phyloP scores from a whole-genome alignment of 176 grass and related monocot species.

The Oryza glaberrima region DNA sequence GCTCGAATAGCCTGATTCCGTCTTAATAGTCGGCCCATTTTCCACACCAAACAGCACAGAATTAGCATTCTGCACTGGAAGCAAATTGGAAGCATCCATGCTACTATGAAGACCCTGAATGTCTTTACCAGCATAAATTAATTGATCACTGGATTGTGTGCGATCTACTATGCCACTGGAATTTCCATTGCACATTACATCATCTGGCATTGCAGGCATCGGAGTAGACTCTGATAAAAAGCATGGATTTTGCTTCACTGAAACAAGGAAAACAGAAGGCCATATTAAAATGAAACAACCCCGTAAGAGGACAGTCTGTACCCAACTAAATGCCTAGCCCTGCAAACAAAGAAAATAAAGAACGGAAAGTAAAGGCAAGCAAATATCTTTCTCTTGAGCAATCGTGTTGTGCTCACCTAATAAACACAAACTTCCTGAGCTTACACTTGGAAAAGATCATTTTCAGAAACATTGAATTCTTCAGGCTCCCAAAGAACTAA shows the following conservation, averaged over 20 bases:
- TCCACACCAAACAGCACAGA: conserved; percentile 57
- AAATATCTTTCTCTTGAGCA: conserved; percentile 14
- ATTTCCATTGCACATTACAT: conserved; percentile 64
- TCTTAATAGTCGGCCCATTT: conserved; percentile 73
- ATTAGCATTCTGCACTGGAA: conserved; percentile 56
- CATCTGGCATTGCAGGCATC: conserved; percentile 52
- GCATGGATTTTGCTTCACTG: conserved; percentile 81
- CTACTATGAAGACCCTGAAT: conserved; percentile 55
- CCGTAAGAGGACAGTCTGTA: background rate
- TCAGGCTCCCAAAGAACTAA: background rate
- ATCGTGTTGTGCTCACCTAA: background rate
- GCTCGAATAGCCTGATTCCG: conserved; percentile 70
- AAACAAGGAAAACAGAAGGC: conserved; percentile 43
- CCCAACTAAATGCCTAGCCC: background rate
- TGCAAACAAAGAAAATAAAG: conserved; percentile 8
- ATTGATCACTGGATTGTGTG: conserved; percentile 52
- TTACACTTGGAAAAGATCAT: conserved; percentile 19
- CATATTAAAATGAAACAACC: conserved; percentile 27
- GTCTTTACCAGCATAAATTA: conserved; percentile 65
- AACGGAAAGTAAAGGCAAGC: background rate
- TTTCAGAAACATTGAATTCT: background rate
- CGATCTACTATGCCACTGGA: conserved; percentile 59
- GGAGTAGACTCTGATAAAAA: conserved; percentile 63
- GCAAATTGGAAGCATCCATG: conserved; percentile 53
- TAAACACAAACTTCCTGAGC: background rate